Evolutionary conservation across 805 yeast species (phyloP), one percentile per base, ranked within the genome.

Genomic region (Schizosaccharomyces japonicus): DNA sequence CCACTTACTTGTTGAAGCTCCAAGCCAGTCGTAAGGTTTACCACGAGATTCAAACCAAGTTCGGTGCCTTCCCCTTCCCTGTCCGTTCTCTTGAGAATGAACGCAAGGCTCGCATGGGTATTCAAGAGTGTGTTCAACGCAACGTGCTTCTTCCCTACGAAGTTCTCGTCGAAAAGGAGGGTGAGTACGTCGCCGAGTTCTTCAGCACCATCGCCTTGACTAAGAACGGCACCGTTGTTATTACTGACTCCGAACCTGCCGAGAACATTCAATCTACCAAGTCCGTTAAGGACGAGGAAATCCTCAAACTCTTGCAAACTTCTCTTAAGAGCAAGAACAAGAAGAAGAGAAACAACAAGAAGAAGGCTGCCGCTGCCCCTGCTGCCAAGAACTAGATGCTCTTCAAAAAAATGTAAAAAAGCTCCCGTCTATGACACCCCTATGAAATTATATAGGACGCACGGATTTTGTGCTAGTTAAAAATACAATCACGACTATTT

Each of bases 191-290:
- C 54, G 81, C 80, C 29, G 83, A 79, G 65, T 75, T 66, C 60
- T 78, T 75, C 66, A 72, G 82, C 54, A 80, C 87, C 45, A 71
- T 79, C 56, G 84, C 79, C 31, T 61, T 80, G 56, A 78, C 84
- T 59, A 75, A 75, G 63, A 73, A 73, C 55, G 87, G 87, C 47
- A 65, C 75, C 55, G 72, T 76, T 54, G 75, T 72, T 64, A 68
- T 74, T 56, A 71, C 84, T 45, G 31, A 29, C 25, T 58, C 69
- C 17, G 72, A 81, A 17, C 58, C 60, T n/a, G 54, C 56, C 34
- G 46, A 51, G 11, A 66, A 71, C 50, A 66, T 76, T 62, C 66
- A 71, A 57, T 63, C 78, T 48, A 78, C 74, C 27, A 73, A 75
- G 66, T 63, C 62, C 55, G 61, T 76, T 47, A 60, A 67, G 45